Evolutionary conservation across 352 stramenopile species (phyloP), one percentile per base, ranked within the genome.

Genomic region (Globisporangium splendens): DNA sequence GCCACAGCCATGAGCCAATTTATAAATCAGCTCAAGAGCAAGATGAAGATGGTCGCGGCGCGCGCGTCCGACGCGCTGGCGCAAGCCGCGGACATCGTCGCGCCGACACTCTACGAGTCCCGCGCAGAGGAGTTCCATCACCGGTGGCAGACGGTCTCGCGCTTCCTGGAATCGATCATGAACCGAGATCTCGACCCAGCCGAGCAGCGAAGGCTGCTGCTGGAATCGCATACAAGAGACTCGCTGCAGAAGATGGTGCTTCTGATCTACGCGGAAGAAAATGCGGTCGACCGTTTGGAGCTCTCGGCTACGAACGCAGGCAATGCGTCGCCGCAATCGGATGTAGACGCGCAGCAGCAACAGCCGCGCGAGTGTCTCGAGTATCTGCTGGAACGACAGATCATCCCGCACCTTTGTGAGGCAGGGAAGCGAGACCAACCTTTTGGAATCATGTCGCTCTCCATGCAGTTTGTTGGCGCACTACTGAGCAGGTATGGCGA

Each of bases 181-280:
- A 70, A 73, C 8, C 79, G 83, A 28, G 75, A 91, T 10, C 50
- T 93, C 31, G 77, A 90, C 55, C 65, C 83, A 17, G 59, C 55
- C 33, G 80, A 92, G 64, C 85, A 94, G 68, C 77, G 83, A n/a
- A 77, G 79, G 0, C 68, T 91, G 46, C 63, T 94, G 46, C 75
- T 88, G 18, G 82, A 94, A 38, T 91, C 78, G 15, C 82, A 90
- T 69, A 93, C 82, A 47, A 78, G 82, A 51, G 83, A 95, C 57
- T 90, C 82, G 55, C 65, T 95, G 46, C 75, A 91, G 46, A 92
- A 91, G 71, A 72, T 95, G 50, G 86, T 95, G 65, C 70, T 93
- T 66, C 73, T 95, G 22, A 88, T 95, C 62, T 91, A 87, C 66
- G 80, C 83, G 24, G 86, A 95, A 54, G 86, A 95, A 50, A 89